These are phyloP conservation scores for Cyberlindnera euphorbiiphila DNA, from an alignment of 805 yeast genomes.

Conservation along the genomic window DNA sequence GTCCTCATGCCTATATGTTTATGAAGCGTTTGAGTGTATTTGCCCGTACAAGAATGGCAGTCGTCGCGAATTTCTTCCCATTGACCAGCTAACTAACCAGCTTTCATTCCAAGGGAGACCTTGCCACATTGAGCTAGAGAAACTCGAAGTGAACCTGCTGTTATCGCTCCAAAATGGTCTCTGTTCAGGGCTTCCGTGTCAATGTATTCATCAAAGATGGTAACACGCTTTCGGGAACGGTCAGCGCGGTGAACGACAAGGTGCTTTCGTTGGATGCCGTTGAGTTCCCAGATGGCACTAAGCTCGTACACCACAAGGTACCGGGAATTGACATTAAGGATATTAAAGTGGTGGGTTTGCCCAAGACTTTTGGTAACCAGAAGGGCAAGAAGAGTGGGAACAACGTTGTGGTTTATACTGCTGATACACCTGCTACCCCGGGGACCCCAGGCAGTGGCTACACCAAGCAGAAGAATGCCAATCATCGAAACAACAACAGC, in stretches of 20 bases:
- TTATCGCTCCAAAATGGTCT: conserved; percentile 11
- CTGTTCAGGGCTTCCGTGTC: conserved; percentile 16
- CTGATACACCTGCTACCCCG: conserved; percentile 4
- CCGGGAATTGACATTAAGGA: conserved; percentile 44
- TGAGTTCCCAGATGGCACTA: conserved; percentile 38
- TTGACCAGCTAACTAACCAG: no score
- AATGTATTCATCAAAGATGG: conserved; percentile 10
- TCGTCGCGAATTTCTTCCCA: no score
- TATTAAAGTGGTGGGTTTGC: conserved; percentile 54
- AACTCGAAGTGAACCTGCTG: no score
- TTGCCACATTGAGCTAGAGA: background rate
- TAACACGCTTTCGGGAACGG: conserved; percentile 8
- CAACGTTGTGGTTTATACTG: conserved; percentile 8
- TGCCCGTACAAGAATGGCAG: conserved; percentile 4
- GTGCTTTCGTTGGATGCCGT: conserved; percentile 38
- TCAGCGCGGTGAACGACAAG: conserved; percentile 34
- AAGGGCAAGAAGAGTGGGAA: conserved; percentile 11
- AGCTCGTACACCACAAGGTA: conserved; percentile 19
- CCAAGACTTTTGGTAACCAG: conserved; percentile 30
- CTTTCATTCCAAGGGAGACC: no score
- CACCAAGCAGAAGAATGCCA: conserved; percentile 12
- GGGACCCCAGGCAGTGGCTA: conserved; percentile 9
- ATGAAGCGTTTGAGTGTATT: no score
- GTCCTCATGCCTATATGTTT: no score
- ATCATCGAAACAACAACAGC: conserved; percentile 6